Base-by-base conservation (phyloP, 352 stramenopile genomes). In the Pythium rishiriense region DNA sequence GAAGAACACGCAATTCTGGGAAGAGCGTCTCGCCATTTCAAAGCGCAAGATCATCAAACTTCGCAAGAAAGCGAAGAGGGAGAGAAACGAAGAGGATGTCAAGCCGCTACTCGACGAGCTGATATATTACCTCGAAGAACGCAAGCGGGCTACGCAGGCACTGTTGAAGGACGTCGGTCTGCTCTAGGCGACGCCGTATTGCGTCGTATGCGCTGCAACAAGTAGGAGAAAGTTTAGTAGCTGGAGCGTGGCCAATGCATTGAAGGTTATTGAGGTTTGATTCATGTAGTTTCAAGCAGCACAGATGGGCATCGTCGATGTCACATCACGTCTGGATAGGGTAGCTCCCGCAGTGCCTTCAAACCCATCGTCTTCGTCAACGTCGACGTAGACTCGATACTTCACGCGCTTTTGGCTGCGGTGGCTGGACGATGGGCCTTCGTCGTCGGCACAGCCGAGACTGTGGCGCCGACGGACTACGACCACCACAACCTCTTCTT, bases 391-490 rank as follows among this genome's bases (percentile, higher is more conserved):
- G 31, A 58, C 50, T 33, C 50, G 50, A 28, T 45, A 58, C 37
- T 35, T 47, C n/a, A 45, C 50, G 7, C 31, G 50, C 37, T 45
- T 45, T 14, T 58, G 50, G n/a, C 22, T 29, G 21, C 46, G 46
- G 22, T 14, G 22, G 24, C 46, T 21, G 11, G 24, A 28, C 37
- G 37, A 4, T 21, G 37, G 37, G 37, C 37, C 46, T 10, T 22
- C 12, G 21, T 35, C 33, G 8, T 58, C 50, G 14, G 50, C 50
- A 19, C 28, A 33, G 29, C 33, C 56, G 17, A 55, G 28, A 45
- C 56, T 56, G 31, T 54, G 45, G 28, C 56, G 56, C 6, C 46
- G 56, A 28, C 29, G 55, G 1, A 61, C 54, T 14, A 61, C 41
- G 1, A 61, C 55, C 0, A 53, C 42, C 4, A 49, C 35, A 37